phyloP scores from a whole-genome alignment of 371 early-diverging fungal species.

The Syncephalastrum monosporum region DNA sequence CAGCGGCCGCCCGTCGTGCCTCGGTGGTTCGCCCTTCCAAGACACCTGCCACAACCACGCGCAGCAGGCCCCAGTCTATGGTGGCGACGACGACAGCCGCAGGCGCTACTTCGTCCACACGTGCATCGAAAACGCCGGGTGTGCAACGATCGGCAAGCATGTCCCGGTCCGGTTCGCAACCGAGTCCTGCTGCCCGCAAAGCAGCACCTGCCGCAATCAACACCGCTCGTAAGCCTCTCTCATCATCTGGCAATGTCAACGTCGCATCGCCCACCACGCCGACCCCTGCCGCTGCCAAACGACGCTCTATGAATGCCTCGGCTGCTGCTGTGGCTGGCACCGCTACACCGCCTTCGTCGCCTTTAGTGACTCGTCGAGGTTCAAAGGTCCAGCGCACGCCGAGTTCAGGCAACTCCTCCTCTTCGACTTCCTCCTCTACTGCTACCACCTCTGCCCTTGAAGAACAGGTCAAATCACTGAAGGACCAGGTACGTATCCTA shows the following conservation, averaged over 20 bases:
- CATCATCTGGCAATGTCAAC: slow-evolving; percentile 16
- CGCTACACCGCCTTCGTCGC: slow-evolving; percentile 6
- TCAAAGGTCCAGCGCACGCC: slow-evolving; percentile 16
- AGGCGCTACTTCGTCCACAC: slow-evolving; percentile 14
- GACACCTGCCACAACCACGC: slow-evolving; percentile 14
- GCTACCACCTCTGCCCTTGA: slow-evolving; percentile 8
- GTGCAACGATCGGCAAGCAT: slow-evolving; percentile 22
- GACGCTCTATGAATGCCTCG: slow-evolving; percentile 21
- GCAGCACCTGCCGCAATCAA: slow-evolving; percentile 20
- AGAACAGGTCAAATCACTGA: slow-evolving; percentile 25
- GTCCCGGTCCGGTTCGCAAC: slow-evolving; percentile 1
- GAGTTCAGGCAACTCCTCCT: slow-evolving; percentile 14
- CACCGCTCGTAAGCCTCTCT: slow-evolving; percentile 11
- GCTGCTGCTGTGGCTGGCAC: slow-evolving; percentile 8
- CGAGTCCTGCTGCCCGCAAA: slow-evolving; percentile 8
- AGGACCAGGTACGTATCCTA: slow-evolving; percentile 18
- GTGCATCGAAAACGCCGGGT: slow-evolving; percentile 9
- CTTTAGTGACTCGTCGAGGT: slow-evolving; percentile 2
- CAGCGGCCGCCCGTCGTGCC: slow-evolving; percentile 10
- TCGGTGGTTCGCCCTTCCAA: slow-evolving; percentile 15
- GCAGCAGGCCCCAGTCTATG: slow-evolving; percentile 15
- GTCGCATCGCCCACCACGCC: slow-evolving; percentile 10
- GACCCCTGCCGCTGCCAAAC: slow-evolving; percentile 18
- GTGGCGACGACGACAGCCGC: slow-evolving; percentile 14
- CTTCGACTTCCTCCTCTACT: slow-evolving; percentile 17